Evolutionary conservation across 2,329 filamentous ascomycete genomes (phyloP).

Genomic region (Domatiomyces catenatus): DNA sequence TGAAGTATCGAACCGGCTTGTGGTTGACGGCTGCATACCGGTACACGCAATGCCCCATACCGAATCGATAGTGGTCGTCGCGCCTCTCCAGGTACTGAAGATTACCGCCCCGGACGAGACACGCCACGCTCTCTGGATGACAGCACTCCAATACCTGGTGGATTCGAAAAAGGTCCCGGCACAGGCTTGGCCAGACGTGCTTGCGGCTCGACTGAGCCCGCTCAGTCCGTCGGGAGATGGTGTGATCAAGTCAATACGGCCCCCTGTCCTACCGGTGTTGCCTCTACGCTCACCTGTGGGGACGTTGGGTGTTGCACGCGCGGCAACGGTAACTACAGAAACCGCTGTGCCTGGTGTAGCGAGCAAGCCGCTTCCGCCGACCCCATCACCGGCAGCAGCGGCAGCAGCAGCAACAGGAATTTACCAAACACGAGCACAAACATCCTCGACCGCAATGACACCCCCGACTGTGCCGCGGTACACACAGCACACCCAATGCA

Average conservation of each 20-base stretch:
- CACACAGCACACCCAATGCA: not conserved
- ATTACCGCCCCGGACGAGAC: conserved; percentile 1
- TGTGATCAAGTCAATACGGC: not conserved
- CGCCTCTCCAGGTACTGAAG: not conserved
- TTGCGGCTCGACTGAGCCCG: not conserved
- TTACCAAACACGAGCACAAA: not conserved
- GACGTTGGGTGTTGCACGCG: not conserved
- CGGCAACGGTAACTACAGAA: not conserved
- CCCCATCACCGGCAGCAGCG: not conserved
- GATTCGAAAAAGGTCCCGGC: not conserved
- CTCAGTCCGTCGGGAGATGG: not conserved
- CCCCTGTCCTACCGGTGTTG: not conserved
- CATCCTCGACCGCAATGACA: not conserved
- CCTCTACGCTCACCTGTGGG: not conserved
- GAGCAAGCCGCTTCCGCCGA: not conserved
- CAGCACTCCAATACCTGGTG: conserved; percentile 1
- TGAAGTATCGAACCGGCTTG: not conserved
- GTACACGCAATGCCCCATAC: not conserved
- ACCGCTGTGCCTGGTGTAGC: not conserved
- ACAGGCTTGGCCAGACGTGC: not conserved
- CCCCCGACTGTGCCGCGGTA: not conserved
- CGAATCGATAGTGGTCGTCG: conserved; percentile 1
- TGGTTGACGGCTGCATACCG: not conserved
- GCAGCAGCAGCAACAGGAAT: not conserved
- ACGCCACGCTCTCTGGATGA: not conserved